Percentiles rank a stretch among this genome's conserved stretches.
phyloP scores from a whole-genome alignment of 768 basidiomycete species.

The Naganishia antarctica region DNA sequence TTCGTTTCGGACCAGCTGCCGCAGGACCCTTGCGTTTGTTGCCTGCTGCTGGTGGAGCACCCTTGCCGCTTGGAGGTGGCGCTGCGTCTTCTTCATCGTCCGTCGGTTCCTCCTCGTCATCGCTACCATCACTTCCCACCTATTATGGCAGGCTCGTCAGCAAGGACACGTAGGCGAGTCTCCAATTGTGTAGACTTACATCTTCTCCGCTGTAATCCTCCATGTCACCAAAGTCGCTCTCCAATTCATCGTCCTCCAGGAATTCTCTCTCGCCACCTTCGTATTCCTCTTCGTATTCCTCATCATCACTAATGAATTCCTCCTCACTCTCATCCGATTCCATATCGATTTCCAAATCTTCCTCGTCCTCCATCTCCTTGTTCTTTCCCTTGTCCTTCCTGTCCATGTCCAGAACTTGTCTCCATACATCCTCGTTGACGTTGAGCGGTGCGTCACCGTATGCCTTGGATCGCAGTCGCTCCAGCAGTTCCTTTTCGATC shows the following conservation, averaged over 20 bases:
- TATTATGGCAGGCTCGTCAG: conserved; percentile 3
- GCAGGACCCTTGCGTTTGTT: conserved; percentile 45
- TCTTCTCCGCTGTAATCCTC: conserved; percentile 50
- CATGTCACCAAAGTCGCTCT: conserved; percentile 68
- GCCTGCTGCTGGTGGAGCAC: conserved; percentile 47
- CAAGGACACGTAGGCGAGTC: too few relatives aligned
- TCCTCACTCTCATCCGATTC: conserved; percentile 50
- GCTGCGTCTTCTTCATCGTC: conserved; percentile 52
- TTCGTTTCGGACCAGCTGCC: conserved; percentile 31
- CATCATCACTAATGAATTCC: conserved; percentile 55
- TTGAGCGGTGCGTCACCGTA: conserved; percentile 97
- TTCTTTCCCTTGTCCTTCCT: conserved; percentile 45
- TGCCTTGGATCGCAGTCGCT: conserved; percentile 90
- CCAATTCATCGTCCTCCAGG: conserved; percentile 62
- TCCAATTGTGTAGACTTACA: too few relatives aligned
- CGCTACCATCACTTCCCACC: conserved; percentile 45
- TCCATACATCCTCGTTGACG: conserved; percentile 96
- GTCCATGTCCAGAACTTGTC: conserved; percentile 80
- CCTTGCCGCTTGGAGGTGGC: conserved; percentile 55
- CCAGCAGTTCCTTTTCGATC: conserved; percentile 92
- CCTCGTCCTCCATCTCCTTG: conserved; percentile 42
- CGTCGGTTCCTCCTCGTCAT: conserved; percentile 49
- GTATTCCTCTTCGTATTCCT: conserved; percentile 55
- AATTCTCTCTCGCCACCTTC: conserved; percentile 63
- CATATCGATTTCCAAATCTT: conserved; percentile 53